A percentile compares a stretch with the other conserved stretches of the same genome.
phyloP scores from a whole-genome alignment of 169 alveolate genomes.

The Cryptosporidium ubiquitum region DNA sequence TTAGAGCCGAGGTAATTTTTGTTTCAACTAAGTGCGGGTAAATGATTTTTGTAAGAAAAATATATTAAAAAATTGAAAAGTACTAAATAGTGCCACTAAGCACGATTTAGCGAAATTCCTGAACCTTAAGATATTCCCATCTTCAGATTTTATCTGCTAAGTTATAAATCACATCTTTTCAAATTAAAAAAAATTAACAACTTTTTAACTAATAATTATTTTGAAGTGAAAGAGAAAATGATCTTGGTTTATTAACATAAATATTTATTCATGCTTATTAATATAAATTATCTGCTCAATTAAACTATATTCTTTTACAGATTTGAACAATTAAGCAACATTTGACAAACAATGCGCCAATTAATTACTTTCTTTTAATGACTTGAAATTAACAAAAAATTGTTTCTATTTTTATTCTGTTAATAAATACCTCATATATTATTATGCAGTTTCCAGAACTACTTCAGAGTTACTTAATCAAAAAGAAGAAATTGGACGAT shows the following conservation, averaged over 20 bases:
- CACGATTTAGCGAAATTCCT: background rate
- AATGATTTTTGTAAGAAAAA: background rate
- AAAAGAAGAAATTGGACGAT: constrained; percentile 1
- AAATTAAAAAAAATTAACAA: no score
- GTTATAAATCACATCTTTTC: no score
- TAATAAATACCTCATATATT: background rate
- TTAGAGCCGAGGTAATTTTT: background rate
- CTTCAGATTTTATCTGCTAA: background rate
- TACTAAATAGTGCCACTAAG: background rate
- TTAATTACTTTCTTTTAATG: background rate
- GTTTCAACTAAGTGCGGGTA: background rate
- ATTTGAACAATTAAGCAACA: no score
- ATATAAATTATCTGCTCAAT: no score
- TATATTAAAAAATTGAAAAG: background rate
- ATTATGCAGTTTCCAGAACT: constrained; percentile 34
- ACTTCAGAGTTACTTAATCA: background rate
- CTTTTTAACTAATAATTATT: no score
- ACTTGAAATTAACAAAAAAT: background rate
- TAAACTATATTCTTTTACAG: background rate
- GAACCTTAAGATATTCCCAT: background rate
- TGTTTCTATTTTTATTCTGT: background rate
- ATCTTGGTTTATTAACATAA: no score
- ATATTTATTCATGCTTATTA: no score
- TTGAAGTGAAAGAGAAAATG: no score
- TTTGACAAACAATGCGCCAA: background rate